Conservation (phyloP, 257 asterid species). For the Phtheirospermum japonicum region DNA sequence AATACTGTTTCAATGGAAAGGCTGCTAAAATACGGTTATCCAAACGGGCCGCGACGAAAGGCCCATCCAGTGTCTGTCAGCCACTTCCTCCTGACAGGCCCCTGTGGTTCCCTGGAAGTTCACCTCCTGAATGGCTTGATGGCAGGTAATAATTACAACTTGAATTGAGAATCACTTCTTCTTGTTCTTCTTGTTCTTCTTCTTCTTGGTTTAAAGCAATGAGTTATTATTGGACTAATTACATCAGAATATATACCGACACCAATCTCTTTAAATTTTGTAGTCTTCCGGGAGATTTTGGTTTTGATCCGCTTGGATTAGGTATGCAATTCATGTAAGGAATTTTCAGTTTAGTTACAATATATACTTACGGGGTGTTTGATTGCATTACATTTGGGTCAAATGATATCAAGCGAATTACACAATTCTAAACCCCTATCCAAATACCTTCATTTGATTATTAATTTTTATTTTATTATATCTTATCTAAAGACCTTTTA, state of each 20-base stretch:
- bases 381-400: too few species aligned
- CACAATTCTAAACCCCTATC: too few species aligned
- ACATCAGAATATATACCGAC: background rate
- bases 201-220: too few species aligned
- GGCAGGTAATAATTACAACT: slow-evolving; percentile 48
- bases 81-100: slow-evolving; percentile 95
- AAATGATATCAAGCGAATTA: too few species aligned
- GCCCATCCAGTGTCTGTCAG: slow-evolving; percentile 69
- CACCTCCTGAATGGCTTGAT: slow-evolving; percentile 87
- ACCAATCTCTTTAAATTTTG: slow-evolving; percentile 22
- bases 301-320: slow-evolving; percentile 83
- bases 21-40: slow-evolving; percentile 22
- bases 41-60: slow-evolving; percentile 51
- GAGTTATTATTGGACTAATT: too few species aligned
- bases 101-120: slow-evolving; percentile 88
- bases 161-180: too few species aligned
- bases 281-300: slow-evolving; percentile 91
- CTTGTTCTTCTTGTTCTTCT: too few species aligned
- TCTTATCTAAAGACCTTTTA: too few species aligned
- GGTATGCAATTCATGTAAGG: slow-evolving; percentile 41
- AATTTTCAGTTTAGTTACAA: too few species aligned
- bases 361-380: too few species aligned
- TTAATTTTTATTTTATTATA: too few species aligned
- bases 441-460: too few species aligned
- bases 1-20: slow-evolving; percentile 24